Conservation (phyloP, 805 yeast genomes). For the Lachancea fermentati region DNA sequence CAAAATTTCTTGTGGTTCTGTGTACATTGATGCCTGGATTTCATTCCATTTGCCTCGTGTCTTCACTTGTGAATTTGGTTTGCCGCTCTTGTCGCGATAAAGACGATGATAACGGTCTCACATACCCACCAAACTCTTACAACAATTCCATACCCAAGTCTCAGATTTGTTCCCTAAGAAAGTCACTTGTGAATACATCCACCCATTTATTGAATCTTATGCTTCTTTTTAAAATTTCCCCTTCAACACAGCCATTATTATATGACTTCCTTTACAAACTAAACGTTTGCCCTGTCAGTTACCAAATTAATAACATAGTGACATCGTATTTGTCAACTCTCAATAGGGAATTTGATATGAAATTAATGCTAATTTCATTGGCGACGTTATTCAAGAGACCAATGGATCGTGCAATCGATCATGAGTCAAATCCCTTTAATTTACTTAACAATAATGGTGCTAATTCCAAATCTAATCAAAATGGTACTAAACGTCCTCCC, state of each 20-base stretch:
- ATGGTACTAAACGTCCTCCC: neutral
- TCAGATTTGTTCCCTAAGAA: conserved; percentile 35
- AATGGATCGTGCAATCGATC: conserved; percentile 34
- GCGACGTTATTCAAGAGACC: conserved; percentile 45
- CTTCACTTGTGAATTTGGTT: conserved; percentile 63
- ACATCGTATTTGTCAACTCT: conserved; percentile 41
- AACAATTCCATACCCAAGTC: conserved; percentile 25
- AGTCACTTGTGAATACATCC: conserved; percentile 46
- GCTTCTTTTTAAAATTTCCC: conserved; percentile 2
- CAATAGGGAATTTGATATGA: conserved; percentile 49
- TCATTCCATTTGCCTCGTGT: conserved; percentile 46
- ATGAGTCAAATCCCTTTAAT: conserved; percentile 35
- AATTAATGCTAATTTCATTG: conserved; percentile 43
- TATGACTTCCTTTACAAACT: conserved; percentile 9
- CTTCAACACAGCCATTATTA: neutral
- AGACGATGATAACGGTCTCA: conserved; percentile 42
- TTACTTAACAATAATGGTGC: conserved; percentile 16
- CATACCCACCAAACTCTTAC: conserved; percentile 28
- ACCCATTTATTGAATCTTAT: conserved; percentile 42
- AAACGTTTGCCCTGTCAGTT: conserved; percentile 6
- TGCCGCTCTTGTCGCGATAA: conserved; percentile 45
- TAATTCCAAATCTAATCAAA: too few species aligned
- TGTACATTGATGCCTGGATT: conserved; percentile 46
- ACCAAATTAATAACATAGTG: conserved; percentile 5
- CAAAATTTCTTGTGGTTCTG: conserved; percentile 57